These are phyloP conservation scores for Diaporthe vaccinii DNA, from an alignment of 2,329 filamentous ascomycete species.

Conservation along the genomic window DNA sequence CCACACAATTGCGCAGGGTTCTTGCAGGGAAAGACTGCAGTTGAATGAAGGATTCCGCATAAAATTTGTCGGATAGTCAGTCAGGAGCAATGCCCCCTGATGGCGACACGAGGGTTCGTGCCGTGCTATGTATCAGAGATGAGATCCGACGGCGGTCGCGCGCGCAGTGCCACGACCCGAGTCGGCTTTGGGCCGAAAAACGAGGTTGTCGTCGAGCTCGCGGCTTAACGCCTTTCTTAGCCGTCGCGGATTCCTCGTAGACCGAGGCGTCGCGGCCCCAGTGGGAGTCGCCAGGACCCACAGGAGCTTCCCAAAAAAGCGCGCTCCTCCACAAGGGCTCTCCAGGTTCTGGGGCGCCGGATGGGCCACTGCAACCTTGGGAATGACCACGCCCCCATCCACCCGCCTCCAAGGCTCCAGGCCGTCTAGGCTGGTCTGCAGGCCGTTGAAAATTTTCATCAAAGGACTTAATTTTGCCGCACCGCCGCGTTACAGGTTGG, in stretches of 20 bases:
- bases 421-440: conserved; percentile 36
- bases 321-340: conserved; percentile 31
- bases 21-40: background rate
- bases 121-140: conserved; percentile 30
- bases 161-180: conserved; percentile 29
- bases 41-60: conserved; percentile 3
- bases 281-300: conserved; percentile 34
- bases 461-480: conserved; percentile 37
- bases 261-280: conserved; percentile 36
- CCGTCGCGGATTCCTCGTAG: conserved; percentile 42
- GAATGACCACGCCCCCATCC: background rate
- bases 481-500: conserved; percentile 26
- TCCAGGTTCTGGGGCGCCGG: conserved; percentile 34
- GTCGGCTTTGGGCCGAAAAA: conserved; percentile 38
- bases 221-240: conserved; percentile 42
- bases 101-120: conserved; percentile 8
- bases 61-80: background rate
- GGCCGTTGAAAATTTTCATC: conserved; percentile 38
- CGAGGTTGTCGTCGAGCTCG: conserved; percentile 33
- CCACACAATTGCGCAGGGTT: background rate
- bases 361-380: conserved; percentile 22
- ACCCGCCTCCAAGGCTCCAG: background rate
- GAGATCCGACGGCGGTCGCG: conserved; percentile 28
- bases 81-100: conserved; percentile 11
- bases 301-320: conserved; percentile 40